Base-by-base conservation (phyloP, 1,284 basidiomycete species). In the Phylloboletellus chloephorus region DNA sequence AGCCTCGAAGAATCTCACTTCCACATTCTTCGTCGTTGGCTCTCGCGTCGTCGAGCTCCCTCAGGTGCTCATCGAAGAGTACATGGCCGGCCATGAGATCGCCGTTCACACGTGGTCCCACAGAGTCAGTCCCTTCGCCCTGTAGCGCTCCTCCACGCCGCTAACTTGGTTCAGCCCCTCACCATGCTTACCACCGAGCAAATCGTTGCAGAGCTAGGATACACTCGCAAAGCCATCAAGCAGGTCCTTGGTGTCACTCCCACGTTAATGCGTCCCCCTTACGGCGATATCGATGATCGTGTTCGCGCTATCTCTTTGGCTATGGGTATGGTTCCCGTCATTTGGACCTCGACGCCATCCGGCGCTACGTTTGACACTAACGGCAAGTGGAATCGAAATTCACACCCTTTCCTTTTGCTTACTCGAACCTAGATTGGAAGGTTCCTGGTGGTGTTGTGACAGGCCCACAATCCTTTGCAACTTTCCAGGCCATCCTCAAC, bases 1-100 rank as follows among this genome's bases (percentile, higher is more conserved):
- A 39, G 61, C 72, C 35, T 61, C 78, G 51, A 73, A 87, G 58
- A 64, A 81, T 41, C 57, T 95, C 52, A 72, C 67, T 16, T 78
- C 91, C 5, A 96, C 93, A 3, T 96, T 97, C 74, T 97, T 95
- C 68, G 80, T 91, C 34, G 83, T 96, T 15, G 92, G 92, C 40
- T 94, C 90, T 22, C 88, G 93, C 51, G 85, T 87, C 49, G 76
- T 95, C 49, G 85, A 89, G 46, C 74, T 79, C 43, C 87, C 92
- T 5, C 60, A 73, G 12, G 78, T 92, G 52, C 73, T 96, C 15
- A 67, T 86, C 37, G 80, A 85, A 49, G 89, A 94, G 61, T 91
- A 92, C 69, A 85, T 91, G 80, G 47, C 70, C 39, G 85, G 91
- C 28, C 83, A 92, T 57, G 86, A 90, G 60, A 82, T 90, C 52